Evolutionary conservation across 768 basidiomycete genomes (phyloP).

Genomic region (Boletus subcaerulescens): DNA sequence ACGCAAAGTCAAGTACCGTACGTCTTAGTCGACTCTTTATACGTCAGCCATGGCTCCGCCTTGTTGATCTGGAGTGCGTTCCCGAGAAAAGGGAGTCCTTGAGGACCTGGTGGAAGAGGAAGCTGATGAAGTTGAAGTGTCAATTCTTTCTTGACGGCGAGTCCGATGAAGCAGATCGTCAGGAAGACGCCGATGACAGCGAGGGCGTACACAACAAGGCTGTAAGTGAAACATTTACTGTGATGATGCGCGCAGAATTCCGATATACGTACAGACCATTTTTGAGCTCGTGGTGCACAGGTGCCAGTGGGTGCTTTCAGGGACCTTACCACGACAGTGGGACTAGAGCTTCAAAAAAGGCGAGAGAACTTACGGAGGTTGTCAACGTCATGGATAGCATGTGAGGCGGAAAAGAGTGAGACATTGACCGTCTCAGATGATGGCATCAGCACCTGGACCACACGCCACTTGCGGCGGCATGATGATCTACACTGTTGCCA

Average conservation of each 20-base stretch:
- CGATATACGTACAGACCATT: neutral
- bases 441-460: too few species aligned
- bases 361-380: too few species aligned
- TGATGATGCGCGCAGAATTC: neutral
- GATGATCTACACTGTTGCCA: too few species aligned
- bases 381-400: too few species aligned
- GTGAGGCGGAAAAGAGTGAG: too few species aligned
- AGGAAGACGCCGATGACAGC: neutral
- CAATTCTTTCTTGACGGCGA: slow-evolving; percentile 2
- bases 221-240: slow-evolving; percentile 1
- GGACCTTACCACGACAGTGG: too few species aligned
- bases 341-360: too few species aligned
- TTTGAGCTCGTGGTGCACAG: too few species aligned
- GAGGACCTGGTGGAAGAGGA: slow-evolving; percentile 30
- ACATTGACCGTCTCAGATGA: too few species aligned
- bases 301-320: neutral
- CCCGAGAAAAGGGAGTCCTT: slow-evolving; percentile 27
- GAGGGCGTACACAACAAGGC: too few species aligned
- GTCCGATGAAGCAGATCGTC: neutral
- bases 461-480: too few species aligned
- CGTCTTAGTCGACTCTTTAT: slow-evolving; percentile 26
- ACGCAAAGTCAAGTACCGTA: slow-evolving; percentile 26
- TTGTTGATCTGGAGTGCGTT: slow-evolving; percentile 24
- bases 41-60: slow-evolving; percentile 31
- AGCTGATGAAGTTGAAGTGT: slow-evolving; percentile 15